Evolutionary conservation across 441 rosid genomes (phyloP), one percentile per base, ranked within the genome.

Genomic region (Rhodomyrtus psidioides): DNA sequence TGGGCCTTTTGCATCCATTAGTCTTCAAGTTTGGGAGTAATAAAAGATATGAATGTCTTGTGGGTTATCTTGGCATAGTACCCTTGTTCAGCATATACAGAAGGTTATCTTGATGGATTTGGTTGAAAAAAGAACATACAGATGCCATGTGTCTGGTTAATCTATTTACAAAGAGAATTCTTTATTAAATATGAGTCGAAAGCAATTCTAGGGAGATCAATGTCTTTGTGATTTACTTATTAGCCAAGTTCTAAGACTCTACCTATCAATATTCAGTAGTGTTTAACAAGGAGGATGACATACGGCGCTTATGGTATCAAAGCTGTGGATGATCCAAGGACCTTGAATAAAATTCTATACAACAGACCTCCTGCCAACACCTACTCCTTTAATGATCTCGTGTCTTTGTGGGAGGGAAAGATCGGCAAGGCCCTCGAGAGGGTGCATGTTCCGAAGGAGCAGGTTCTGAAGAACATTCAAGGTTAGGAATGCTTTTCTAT

Each of bases 391-490:
- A 30, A 62, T 30, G 44, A 62, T 21, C 75, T 62, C 13, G 13
- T 62, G 44, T 62, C 75, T 62, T 62, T 62, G 44, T 30, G 75
- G 75, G 75, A 62, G 75, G 30, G 75, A 17, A 62, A 62, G 75
- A 62, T 62, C 1, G 24, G 44, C 13, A 62, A 30, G 75, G 28
- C 44, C 75, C 44, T 30, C 21, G 44, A 62, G 75, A 62, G 75
- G 75, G 24, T 62, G 42, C 30, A 30, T 30, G 75, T 95, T 83
- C 89, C 94, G 0, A 95, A 94, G 86, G 95, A 94, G 49, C 90
- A 94, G 84, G n/a, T 95, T 62, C 90, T 94, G 55, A 90, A 90
- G 62, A 89, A 92, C 44, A 94, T 92, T 34, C 84, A 84, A 90
- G 97, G 98, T 93, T 15, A 9, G 89, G 70, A 30, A 13, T 54